Evolutionary conservation across 2,329 filamentous ascomycete species (phyloP).

Genomic region (Beauveria scarabaeidicola): DNA sequence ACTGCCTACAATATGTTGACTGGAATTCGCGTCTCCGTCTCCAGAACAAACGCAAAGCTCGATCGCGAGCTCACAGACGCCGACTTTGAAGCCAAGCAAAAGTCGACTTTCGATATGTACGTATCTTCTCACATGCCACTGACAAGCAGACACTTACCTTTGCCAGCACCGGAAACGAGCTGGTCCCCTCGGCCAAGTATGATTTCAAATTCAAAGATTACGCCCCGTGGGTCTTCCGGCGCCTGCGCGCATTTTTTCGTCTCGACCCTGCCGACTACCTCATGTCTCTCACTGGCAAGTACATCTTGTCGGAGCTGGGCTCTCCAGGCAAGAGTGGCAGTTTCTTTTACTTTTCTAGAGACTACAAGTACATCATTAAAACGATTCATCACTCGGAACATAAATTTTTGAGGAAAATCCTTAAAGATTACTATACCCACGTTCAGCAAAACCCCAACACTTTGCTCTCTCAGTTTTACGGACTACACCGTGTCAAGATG

Average conservation of each 20-base stretch:
- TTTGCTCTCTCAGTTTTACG: conserved; percentile 94
- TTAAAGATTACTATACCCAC: conserved; percentile 90
- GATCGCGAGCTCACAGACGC: conserved; percentile 82
- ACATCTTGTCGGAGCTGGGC: conserved; percentile 93
- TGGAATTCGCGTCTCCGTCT: conserved; percentile 94
- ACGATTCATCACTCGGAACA: conserved; percentile 95
- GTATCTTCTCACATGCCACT: conserved; percentile 24
- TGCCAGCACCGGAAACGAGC: conserved; percentile 79
- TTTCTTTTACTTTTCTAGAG: conserved; percentile 98
- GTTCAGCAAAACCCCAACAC: conserved; percentile 93
- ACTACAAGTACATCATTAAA: conserved; percentile 99
- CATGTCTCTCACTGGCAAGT: conserved; percentile 96
- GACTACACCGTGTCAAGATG: conserved; percentile 94
- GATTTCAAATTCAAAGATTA: conserved; percentile 99
- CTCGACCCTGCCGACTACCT: conserved; percentile 96
- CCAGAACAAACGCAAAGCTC: conserved; percentile 91
- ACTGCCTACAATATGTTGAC: conserved; percentile 99
- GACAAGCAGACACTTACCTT: conserved; percentile 11
- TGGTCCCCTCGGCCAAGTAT: conserved; percentile 96
- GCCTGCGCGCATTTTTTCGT: conserved; percentile 76
- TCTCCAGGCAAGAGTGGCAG: conserved; percentile 97
- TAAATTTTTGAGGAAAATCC: conserved; percentile 74
- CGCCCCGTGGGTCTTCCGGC: conserved; percentile 97
- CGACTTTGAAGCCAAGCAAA: conserved; percentile 90
- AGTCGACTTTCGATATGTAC: conserved; percentile 98